Conservation (phyloP, 768 basidiomycete species). For the Mycena floridula region DNA sequence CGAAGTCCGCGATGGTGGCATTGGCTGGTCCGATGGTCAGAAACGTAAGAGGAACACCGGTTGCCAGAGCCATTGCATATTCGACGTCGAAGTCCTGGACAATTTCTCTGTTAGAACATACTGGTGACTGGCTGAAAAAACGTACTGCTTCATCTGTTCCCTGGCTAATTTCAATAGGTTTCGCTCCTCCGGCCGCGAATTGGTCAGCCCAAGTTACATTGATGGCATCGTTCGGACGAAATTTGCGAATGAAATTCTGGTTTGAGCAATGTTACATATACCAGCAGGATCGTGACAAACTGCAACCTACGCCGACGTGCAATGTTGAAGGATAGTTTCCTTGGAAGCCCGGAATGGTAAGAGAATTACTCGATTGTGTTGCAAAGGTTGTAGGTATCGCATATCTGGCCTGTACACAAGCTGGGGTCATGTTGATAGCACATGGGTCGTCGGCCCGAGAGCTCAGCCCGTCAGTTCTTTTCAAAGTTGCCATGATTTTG, state of each 20-base stretch:
- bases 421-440: background rate
- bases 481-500: too few species aligned
- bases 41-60: background rate
- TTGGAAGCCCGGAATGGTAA: background rate
- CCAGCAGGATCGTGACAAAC: background rate
- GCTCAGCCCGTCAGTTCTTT: too few species aligned
- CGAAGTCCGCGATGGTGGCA: background rate
- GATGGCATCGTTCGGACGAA: background rate
- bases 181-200: background rate
- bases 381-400: background rate
- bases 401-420: background rate
- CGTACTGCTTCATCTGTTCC: too few species aligned
- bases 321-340: background rate
- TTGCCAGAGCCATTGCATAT: background rate
- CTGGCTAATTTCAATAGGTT: background rate
- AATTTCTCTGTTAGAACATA: too few species aligned
- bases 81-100: background rate
- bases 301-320: background rate
- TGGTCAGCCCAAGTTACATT: background rate
- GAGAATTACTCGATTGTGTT: background rate
- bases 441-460: background rate
- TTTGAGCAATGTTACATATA: background rate
- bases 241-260: background rate
- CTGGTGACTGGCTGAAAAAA: too few species aligned
- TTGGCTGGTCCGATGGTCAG: background rate